Evolutionary conservation across 2,329 filamentous ascomycete genomes (phyloP).

Genomic region (Aspergillus candidus): DNA sequence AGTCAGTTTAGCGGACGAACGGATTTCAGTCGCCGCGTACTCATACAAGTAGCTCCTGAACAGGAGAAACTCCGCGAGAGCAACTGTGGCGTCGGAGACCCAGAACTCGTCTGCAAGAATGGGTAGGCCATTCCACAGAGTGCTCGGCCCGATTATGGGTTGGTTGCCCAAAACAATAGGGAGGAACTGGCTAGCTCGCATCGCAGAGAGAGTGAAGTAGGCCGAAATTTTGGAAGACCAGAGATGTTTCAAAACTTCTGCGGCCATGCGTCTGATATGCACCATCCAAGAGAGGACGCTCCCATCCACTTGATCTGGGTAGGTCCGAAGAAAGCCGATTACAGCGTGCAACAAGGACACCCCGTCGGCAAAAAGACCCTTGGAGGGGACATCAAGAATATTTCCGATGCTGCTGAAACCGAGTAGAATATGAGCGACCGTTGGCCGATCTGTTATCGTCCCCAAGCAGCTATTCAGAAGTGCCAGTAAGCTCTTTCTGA

Average conservation of each 20-base stretch:
- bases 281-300: constrained; percentile 63
- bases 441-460: constrained; percentile 69
- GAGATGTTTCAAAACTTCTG: constrained; percentile 70
- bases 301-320: constrained; percentile 58
- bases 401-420: constrained; percentile 76
- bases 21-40: constrained; percentile 80
- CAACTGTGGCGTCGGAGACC: constrained; percentile 58
- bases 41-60: constrained; percentile 73
- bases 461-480: constrained; percentile 77
- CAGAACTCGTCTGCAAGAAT: constrained; percentile 62
- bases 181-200: constrained; percentile 74
- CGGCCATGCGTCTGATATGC: constrained; percentile 60
- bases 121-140: constrained; percentile 66
- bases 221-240: constrained; percentile 80
- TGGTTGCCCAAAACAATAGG: constrained; percentile 69
- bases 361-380: constrained; percentile 64
- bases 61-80: constrained; percentile 70
- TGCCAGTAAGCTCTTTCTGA: constrained; percentile 78
- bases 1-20: constrained; percentile 64
- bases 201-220: constrained; percentile 66
- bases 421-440: constrained; percentile 82
- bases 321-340: constrained; percentile 62
- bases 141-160: constrained; percentile 60
- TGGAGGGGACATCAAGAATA: constrained; percentile 60
- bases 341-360: constrained; percentile 80